Conservation (phyloP, 116 monocot genomes). For the Posidonia oceanica region DNA sequence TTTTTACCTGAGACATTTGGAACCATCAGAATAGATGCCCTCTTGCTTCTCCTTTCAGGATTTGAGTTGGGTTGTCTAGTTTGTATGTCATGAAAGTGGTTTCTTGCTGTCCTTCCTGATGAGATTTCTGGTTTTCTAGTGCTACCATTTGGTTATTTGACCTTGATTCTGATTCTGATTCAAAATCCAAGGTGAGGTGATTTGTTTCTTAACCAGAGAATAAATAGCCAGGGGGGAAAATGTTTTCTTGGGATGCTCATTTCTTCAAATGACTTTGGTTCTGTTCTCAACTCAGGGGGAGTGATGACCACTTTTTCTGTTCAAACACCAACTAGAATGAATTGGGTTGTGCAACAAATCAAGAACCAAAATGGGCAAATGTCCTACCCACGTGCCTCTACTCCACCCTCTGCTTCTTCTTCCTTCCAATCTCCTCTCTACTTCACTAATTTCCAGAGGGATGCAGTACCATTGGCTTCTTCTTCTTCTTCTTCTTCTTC, state of each 20-base stretch:
- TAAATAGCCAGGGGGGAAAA: neutral
- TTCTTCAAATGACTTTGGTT: slow-evolving; percentile 1
- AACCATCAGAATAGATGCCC: too few relatives aligned
- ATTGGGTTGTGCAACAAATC: neutral
- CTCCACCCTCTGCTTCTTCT: neutral
- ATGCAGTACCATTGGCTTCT: neutral
- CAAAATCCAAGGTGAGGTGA: too few relatives aligned
- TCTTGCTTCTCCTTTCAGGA: too few relatives aligned
- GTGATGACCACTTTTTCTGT: neutral
- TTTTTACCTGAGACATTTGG: too few relatives aligned
- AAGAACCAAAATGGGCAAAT: neutral
- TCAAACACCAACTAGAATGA: neutral
- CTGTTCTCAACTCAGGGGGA: slow-evolving; percentile 2
- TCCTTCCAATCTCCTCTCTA: neutral
- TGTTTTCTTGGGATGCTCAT: neutral
- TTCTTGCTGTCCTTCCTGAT: too few relatives aligned
- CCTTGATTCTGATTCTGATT: too few relatives aligned
- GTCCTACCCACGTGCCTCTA: neutral
- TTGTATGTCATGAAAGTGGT: too few relatives aligned
- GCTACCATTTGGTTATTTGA: too few relatives aligned
- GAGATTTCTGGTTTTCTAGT: too few relatives aligned
- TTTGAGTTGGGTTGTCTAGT: too few relatives aligned
- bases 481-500: neutral
- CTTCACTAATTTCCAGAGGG: slow-evolving; percentile 1
- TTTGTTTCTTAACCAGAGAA: too few relatives aligned